Evolutionary conservation across 257 asterid genomes (phyloP).

Genomic region (Forsythia viridissima): DNA sequence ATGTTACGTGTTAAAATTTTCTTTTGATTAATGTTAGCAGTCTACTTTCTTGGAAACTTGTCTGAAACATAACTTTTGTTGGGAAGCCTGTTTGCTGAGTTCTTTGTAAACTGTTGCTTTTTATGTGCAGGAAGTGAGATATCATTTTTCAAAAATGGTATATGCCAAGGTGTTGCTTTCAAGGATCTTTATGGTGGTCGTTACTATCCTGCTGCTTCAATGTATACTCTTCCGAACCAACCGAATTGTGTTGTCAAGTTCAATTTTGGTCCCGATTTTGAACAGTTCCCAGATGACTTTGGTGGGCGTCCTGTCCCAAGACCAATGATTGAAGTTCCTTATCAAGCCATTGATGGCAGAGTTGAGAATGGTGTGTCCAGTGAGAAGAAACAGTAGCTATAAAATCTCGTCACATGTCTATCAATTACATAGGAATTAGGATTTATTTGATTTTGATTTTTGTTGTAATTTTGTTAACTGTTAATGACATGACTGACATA

Average conservation of each 20-base stretch:
- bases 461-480: conserved; percentile 30
- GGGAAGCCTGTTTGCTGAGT: conserved; percentile 9
- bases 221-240: conserved; percentile 96
- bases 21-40: not conserved
- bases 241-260: conserved; percentile 85
- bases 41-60: not conserved
- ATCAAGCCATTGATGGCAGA: conserved; percentile 71
- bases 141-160: conserved; percentile 84
- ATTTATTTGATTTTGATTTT: conserved; percentile 12
- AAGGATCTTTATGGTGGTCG: conserved; percentile 83
- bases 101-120: conserved; percentile 11
- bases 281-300: conserved; percentile 72
- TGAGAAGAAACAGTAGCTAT: conserved; percentile 56
- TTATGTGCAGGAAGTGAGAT: conserved; percentile 86
- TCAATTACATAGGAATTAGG: conserved; percentile 10
- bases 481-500: conserved; percentile 15
- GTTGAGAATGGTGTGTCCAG: conserved; percentile 78
- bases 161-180: conserved; percentile 90
- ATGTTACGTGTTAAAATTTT: not conserved
- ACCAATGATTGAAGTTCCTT: conserved; percentile 94
- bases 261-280: conserved; percentile 98
- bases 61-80: conserved; percentile 1
- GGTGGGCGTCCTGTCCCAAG: conserved; percentile 68
- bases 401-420: conserved; percentile 17
- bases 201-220: conserved; percentile 95